A percentile compares a stretch with the other conserved stretches of the same genome.
These are phyloP conservation scores for Mycena crocata DNA, from an alignment of 768 basidiomycete species.

Conservation along the genomic window DNA sequence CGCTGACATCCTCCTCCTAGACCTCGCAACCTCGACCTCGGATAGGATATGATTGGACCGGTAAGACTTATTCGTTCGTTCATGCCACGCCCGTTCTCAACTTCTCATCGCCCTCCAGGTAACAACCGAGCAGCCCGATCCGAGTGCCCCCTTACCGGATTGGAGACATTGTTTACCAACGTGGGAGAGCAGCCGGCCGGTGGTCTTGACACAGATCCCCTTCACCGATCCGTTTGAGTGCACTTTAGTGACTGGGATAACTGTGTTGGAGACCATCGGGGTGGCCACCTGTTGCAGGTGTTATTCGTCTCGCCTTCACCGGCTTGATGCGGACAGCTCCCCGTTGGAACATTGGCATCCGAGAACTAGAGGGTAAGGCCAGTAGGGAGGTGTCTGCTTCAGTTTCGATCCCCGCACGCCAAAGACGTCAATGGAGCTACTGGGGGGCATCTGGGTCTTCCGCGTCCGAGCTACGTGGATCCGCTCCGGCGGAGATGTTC, in stretches of 20 bases:
- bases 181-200: background rate
- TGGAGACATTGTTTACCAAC: background rate
- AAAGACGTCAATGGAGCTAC: slow-evolving; percentile 2
- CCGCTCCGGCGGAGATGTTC: background rate
- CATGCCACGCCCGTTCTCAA: too few species aligned
- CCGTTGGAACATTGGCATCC: background rate
- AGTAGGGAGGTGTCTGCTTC: background rate
- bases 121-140: background rate
- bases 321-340: background rate
- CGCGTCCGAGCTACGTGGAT: slow-evolving; percentile 3
- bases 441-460: slow-evolving; percentile 2
- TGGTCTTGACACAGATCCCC: background rate
- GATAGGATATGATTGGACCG: too few species aligned
- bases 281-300: background rate
- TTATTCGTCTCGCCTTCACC: background rate
- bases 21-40: too few species aligned
- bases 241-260: background rate
- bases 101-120: too few species aligned
- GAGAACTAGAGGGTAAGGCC: background rate
- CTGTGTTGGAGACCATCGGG: background rate
- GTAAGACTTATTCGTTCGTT: too few species aligned
- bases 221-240: background rate
- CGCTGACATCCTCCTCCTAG: too few species aligned
- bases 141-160: background rate
- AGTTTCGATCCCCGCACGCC: background rate